Conservation (phyloP, 345 rosid species). For the Angophora floribunda region DNA sequence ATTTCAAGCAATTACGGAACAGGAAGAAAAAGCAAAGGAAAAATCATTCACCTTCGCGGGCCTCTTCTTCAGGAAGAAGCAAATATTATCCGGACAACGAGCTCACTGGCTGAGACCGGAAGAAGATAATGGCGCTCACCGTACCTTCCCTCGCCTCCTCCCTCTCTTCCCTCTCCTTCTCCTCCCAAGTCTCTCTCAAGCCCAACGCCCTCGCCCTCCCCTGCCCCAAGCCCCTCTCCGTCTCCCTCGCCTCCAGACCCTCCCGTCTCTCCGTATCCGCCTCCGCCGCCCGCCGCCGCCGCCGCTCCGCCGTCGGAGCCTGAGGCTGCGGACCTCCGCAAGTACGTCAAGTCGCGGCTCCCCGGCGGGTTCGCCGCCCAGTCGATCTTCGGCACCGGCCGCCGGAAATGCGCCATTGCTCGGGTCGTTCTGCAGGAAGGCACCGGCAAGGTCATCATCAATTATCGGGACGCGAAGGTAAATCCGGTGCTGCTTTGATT, state of each 20-base stretch:
- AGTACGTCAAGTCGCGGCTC: slow-evolving; percentile 73
- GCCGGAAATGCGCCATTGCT: slow-evolving; percentile 87
- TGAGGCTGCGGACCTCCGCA: slow-evolving; percentile 43
- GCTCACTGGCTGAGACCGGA: background rate
- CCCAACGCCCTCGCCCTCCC: slow-evolving; percentile 26
- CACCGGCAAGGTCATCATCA: slow-evolving; percentile 72
- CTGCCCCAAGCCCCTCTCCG: slow-evolving; percentile 10
- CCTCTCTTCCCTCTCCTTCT: slow-evolving; percentile 70
- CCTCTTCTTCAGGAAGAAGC: background rate
- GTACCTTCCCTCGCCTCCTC: slow-evolving; percentile 54
- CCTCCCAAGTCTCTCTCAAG: slow-evolving; percentile 53
- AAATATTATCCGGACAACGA: background rate
- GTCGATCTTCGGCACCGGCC: slow-evolving; percentile 76
- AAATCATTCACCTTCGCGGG: too few relatives aligned
- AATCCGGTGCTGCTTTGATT: background rate
- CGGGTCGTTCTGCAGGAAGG: slow-evolving; percentile 95
- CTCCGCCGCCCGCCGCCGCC: slow-evolving; percentile 35
- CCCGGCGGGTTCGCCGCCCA: slow-evolving; percentile 96
- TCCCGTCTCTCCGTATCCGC: slow-evolving; percentile 38
- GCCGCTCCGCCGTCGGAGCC: slow-evolving; percentile 20
- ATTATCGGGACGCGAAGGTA: slow-evolving; percentile 86
- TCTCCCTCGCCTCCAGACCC: slow-evolving; percentile 16
- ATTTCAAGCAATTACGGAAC: too few relatives aligned
- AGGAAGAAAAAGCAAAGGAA: too few relatives aligned
- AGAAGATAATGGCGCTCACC: slow-evolving; percentile 39